Conservation (phyloP, 371 early-diverging fungal genomes). For the Nematocida sp. region DNA sequence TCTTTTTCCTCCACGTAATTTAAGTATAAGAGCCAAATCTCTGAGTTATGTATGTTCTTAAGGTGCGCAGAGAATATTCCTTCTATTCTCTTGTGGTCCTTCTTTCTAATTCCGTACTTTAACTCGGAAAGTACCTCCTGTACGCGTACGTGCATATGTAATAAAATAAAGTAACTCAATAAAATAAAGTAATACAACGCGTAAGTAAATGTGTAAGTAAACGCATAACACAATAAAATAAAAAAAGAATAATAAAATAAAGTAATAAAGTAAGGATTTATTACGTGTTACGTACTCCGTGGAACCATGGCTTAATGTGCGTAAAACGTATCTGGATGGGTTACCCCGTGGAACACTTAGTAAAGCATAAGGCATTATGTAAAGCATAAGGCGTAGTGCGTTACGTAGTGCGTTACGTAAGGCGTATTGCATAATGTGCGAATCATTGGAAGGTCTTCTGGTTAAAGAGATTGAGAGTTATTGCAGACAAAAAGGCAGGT, state of each 20-base stretch:
- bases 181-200: no score
- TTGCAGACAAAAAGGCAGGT: constrained; percentile 64
- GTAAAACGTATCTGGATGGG: background rate
- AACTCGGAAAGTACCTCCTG: constrained; percentile 6
- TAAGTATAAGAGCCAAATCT: constrained; percentile 56
- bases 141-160: no score
- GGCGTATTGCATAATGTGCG: no score
- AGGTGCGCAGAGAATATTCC: constrained; percentile 55
- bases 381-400: no score
- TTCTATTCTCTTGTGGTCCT: constrained; percentile 51
- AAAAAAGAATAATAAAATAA: no score
- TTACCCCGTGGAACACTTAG: background rate
- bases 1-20: constrained; percentile 30
- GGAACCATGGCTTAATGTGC: no score
- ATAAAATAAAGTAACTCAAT: no score
- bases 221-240: no score
- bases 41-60: constrained; percentile 42
- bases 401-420: no score
- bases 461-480: constrained; percentile 65
- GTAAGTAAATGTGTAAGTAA: no score
- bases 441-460: constrained; percentile 64
- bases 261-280: no score
- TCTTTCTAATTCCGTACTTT: constrained; percentile 18
- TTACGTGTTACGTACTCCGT: no score
- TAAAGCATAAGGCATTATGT: background rate